Evolutionary conservation across 257 asterid genomes (phyloP), one percentile per base, ranked within the genome.

Genomic region (Plantago elongata): DNA sequence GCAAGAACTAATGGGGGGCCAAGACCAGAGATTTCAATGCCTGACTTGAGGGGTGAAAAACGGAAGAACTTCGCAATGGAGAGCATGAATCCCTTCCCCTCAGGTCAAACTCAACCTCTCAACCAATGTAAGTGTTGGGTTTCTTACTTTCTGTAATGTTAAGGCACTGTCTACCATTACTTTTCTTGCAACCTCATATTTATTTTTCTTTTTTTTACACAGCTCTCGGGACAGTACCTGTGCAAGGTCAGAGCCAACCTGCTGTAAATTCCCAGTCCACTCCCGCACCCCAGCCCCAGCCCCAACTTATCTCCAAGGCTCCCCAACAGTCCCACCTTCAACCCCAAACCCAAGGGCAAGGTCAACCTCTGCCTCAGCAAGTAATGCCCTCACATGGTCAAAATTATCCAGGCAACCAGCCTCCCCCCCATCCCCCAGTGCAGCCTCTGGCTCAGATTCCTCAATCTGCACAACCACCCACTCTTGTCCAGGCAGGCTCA

Each of bases 71-170:
- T 76, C 12, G 60, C 81, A 38, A 71, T 72, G 66, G 90, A 79
- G 69, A 81, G 68, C 61, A 42, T 63, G 60, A 74, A 74, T 75
- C 66, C 84, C 58, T 79, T 73, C 15, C 68, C 76, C 5, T 72
- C 65, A 69, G 87, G 80, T 34, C 68, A 74, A 54, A 45, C 66
- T 64, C 82, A 71, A 74, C 65, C 71, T 62, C 63, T 43, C 56
- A 89, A 82, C 65, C 94, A 78, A 79, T 90, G 96, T 90, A 55
- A 68, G 65, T 59, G 61, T 15, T 86, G 75, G 37, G 71, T 62
- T 57, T 42, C n/a, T 11, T 54, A 6, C 38, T 34, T 51, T 51
- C 12, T 29, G 29, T 49, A 11, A 13, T 17, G 17, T 64, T 60
- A 11, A 5, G 52, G 7, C 5, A 46, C 18, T 15, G 38, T 42